Evolutionary conservation across 768 basidiomycete genomes (phyloP).

Genomic region (Pulveroboletus sp.): DNA sequence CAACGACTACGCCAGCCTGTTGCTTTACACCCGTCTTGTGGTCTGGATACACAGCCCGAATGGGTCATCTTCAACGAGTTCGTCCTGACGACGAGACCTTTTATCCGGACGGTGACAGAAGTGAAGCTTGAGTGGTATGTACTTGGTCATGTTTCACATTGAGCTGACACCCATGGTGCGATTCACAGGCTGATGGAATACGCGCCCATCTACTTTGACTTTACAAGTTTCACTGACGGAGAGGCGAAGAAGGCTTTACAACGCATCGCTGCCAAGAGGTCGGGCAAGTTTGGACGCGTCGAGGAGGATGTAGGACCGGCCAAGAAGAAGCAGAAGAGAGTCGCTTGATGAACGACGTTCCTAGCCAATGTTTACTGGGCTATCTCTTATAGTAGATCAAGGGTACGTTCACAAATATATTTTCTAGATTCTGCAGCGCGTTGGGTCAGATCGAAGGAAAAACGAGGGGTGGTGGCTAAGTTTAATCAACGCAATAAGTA

Average conservation of each 20-base stretch:
- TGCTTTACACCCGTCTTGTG: slow-evolving; percentile 73
- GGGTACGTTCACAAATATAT: too few species aligned
- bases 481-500: too few species aligned
- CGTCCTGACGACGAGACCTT: slow-evolving; percentile 83
- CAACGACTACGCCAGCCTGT: slow-evolving; percentile 11
- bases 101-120: slow-evolving; percentile 90
- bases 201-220: slow-evolving; percentile 68
- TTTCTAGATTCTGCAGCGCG: background rate
- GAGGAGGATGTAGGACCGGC: slow-evolving; percentile 5
- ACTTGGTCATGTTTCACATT: background rate
- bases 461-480: too few species aligned
- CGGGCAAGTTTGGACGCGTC: slow-evolving; percentile 36
- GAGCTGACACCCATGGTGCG: background rate
- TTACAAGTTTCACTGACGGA: slow-evolving; percentile 59
- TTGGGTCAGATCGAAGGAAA: too few species aligned
- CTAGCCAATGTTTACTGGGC: background rate
- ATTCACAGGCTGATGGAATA: slow-evolving; percentile 57
- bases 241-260: slow-evolving; percentile 68
- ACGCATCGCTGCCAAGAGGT: slow-evolving; percentile 51
- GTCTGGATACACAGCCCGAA: slow-evolving; percentile 82
- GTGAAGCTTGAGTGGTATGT: slow-evolving; percentile 82
- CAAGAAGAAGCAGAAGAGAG: slow-evolving; percentile 19
- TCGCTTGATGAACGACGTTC: background rate
- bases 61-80: slow-evolving; percentile 97
- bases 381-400: background rate